phyloP scores from a whole-genome alignment of 2,329 filamentous ascomycete species.

The Fusarium cicatricum region DNA sequence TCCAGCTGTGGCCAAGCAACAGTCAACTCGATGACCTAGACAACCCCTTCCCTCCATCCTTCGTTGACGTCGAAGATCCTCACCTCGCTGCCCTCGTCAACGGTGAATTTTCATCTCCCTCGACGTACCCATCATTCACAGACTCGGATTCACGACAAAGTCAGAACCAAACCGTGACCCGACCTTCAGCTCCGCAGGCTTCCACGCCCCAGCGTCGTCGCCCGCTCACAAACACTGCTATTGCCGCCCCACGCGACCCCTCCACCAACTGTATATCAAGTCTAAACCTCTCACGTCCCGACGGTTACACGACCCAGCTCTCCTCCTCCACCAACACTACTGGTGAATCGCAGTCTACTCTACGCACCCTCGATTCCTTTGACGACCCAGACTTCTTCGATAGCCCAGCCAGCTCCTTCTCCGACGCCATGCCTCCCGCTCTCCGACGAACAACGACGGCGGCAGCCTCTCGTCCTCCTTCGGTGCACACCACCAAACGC shows the following conservation, averaged over 20 bases:
- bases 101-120: constrained; percentile 48
- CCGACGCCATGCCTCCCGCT: constrained; percentile 42
- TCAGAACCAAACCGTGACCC: constrained; percentile 15
- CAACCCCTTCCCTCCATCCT: constrained; percentile 7
- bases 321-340: constrained; percentile 33
- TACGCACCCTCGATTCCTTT: constrained; percentile 42
- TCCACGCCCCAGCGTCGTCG: constrained; percentile 30
- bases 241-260: constrained; percentile 34
- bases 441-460: constrained; percentile 29
- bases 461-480: constrained; percentile 19
- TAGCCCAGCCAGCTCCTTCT: constrained; percentile 42
- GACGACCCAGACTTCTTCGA: constrained; percentile 40
- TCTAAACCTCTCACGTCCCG: constrained; percentile 13
- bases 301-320: constrained; percentile 35
- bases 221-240: constrained; percentile 19
- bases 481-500: constrained; percentile 38
- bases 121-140: constrained; percentile 46
- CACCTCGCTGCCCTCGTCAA: constrained; percentile 41
- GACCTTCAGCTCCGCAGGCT: constrained; percentile 28
- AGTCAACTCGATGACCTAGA: constrained; percentile 6
- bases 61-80: constrained; percentile 34
- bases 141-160: constrained; percentile 22
- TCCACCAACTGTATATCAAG: constrained; percentile 31
- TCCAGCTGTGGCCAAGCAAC: constrained; percentile 6
- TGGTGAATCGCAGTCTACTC: constrained; percentile 39